These are phyloP conservation scores for Mortierella sp. DNA, from an alignment of 371 early-diverging fungal species.

Conservation along the genomic window DNA sequence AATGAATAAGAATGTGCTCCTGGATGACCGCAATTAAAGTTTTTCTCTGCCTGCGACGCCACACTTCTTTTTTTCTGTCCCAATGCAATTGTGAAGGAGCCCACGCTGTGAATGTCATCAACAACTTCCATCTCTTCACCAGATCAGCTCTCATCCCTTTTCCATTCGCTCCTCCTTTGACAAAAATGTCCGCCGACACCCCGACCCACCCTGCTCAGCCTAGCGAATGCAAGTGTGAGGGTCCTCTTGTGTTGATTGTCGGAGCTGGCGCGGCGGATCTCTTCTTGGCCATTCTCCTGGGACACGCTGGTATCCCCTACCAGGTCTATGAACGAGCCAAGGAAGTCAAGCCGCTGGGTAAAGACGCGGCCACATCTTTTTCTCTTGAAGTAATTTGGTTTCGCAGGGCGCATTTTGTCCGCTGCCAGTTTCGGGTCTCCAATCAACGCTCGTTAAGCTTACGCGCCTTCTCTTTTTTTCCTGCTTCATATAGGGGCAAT, in stretches of 20 bases:
- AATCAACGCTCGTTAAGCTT: background rate
- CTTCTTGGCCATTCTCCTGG: constrained; percentile 4
- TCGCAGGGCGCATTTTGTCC: no score
- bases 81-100: background rate
- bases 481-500: background rate
- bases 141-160: background rate
- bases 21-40: no score
- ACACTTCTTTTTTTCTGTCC: no score
- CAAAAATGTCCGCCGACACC: background rate
- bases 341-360: background rate
- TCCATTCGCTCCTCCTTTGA: background rate
- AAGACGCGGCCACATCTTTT: background rate
- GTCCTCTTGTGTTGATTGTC: background rate
- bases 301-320: background rate
- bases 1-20: no score
- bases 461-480: no score
- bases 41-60: no score
- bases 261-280: background rate
- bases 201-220: background rate
- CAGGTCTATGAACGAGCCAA: background rate
- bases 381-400: background rate
- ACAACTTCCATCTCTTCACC: background rate
- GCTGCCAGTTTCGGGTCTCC: no score
- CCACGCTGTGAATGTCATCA: background rate
- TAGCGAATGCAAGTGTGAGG: background rate